These are phyloP conservation scores for Lenwebbia sp. DNA, from an alignment of 345 rosid species.

Conservation along the genomic window DNA sequence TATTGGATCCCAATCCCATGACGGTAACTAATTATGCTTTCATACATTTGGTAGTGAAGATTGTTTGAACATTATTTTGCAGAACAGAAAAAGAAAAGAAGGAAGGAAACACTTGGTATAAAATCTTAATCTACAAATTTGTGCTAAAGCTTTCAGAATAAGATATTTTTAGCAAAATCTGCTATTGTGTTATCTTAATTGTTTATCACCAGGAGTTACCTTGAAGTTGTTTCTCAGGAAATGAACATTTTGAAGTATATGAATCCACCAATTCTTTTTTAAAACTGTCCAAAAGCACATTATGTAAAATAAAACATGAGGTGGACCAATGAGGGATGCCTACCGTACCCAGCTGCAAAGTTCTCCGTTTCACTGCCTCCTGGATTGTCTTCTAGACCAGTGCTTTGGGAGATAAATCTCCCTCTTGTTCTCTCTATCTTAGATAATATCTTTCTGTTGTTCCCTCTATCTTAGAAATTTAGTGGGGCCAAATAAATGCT, in stretches of 20 bases:
- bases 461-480: background rate
- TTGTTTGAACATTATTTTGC: background rate
- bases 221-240: background rate
- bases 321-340: background rate
- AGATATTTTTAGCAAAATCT: background rate
- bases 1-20: constrained; percentile 92
- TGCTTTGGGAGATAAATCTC: background rate
- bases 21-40: constrained; percentile 49
- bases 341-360: background rate
- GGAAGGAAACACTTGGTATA: background rate
- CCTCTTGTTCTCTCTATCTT: background rate
- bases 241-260: background rate
- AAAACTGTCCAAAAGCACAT: background rate
- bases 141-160: background rate
- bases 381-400: background rate
- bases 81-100: background rate
- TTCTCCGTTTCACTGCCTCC: background rate
- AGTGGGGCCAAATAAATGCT: background rate
- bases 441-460: background rate
- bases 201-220: background rate
- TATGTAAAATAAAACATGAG: background rate
- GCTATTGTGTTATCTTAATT: background rate
- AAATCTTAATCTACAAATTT: background rate
- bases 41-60: background rate
- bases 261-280: background rate